Percentiles rank a stretch among this genome's conserved stretches.
Evolutionary conservation across 352 stramenopile genomes (phyloP).

Genomic region (Lagenidium giganteum): DNA sequence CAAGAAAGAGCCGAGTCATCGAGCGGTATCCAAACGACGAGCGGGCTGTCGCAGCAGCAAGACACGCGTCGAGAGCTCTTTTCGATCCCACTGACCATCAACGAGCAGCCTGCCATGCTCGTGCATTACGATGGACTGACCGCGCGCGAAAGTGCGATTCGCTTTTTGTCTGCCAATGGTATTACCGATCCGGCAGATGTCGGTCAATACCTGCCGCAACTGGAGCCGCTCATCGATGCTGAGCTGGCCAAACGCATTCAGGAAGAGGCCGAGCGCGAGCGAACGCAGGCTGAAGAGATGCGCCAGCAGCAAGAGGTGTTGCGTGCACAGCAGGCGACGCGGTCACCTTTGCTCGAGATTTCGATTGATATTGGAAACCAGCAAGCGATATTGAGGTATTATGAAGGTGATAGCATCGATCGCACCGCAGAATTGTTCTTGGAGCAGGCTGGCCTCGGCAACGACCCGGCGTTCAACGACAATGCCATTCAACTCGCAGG

Average conservation of each 20-base stretch:
- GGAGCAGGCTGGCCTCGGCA: conserved; percentile 31
- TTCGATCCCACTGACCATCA: conserved; percentile 57
- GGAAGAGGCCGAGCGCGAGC: conserved; percentile 22
- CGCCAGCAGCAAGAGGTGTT: conserved; percentile 1
- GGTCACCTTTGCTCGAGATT: no score
- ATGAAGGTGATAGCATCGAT: conserved; percentile 65
- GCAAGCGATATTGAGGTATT: conserved; percentile 52
- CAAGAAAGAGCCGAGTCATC: conserved; percentile 1
- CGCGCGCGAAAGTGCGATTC: conserved; percentile 44
- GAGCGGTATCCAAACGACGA: conserved; percentile 6
- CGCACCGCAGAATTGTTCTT: conserved; percentile 67
- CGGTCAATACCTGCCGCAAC: conserved; percentile 37
- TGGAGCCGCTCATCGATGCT: conserved; percentile 58
- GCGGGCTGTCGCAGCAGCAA: conserved; percentile 6
- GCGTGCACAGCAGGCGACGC: no score
- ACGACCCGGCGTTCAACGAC: conserved; percentile 31
- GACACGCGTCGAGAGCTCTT: conserved; percentile 42
- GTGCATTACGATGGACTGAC: conserved; percentile 63
- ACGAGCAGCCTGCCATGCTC: conserved; percentile 37
- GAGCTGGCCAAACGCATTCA: conserved; percentile 37
- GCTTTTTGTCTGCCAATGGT: conserved; percentile 57
- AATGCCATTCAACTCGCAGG: conserved; percentile 35
- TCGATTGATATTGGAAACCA: no score
- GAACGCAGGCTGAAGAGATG: background rate
- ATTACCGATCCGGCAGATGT: conserved; percentile 33